Base-by-base conservation (phyloP, 2,329 filamentous ascomycete species). In the Calonectria honghensis region DNA sequence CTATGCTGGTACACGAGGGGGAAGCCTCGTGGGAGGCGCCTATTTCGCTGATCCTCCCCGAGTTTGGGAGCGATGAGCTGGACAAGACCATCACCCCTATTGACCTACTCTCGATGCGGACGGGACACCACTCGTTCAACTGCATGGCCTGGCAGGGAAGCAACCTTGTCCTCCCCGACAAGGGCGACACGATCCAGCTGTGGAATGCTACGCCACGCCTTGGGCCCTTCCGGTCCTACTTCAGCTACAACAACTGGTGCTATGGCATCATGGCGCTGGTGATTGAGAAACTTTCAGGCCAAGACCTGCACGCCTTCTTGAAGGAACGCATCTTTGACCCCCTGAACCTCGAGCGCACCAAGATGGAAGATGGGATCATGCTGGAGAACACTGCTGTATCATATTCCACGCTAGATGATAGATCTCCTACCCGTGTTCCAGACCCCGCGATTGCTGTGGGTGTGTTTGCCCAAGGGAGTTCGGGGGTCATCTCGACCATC, bases 171-270 rank as follows among this genome's bases (percentile, higher is more conserved):
- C 65, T 68, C 32, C 65, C 50, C 20, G 32, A 41, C 1, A 68
- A 10, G 39, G 35, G 52, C 27, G 65, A 52, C n/a, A 52, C 65
- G 3, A 10, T 68, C 20, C n/a, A 39, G 24, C 52, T 29, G n/a
- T 68, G 45, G 48, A 68, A 68, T 18, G 65, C 65, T 9, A 68
- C 31, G 24, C 65, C 65, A 9, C 65, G 65, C 10, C 32, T 68
- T 3, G 48, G 48, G 4, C 32, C n/a, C 32, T 68, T 68, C 29
- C 48, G 65, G 7, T 29, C 24, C 32, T 52, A 32, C n/a, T 68
- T 68, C 32, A 52, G n/a, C 48, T 68, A 68, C 35, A 68, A 68
- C 48, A 54, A 68, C 14, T 54, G 65, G 65, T 50, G 65, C n/a
- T 68, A 68, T 20, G 65, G 48, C 11, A 14, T 54, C 48, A 68